These are phyloP conservation scores for Mycena pura DNA, from an alignment of 768 basidiomycete species.

Conservation along the genomic window DNA sequence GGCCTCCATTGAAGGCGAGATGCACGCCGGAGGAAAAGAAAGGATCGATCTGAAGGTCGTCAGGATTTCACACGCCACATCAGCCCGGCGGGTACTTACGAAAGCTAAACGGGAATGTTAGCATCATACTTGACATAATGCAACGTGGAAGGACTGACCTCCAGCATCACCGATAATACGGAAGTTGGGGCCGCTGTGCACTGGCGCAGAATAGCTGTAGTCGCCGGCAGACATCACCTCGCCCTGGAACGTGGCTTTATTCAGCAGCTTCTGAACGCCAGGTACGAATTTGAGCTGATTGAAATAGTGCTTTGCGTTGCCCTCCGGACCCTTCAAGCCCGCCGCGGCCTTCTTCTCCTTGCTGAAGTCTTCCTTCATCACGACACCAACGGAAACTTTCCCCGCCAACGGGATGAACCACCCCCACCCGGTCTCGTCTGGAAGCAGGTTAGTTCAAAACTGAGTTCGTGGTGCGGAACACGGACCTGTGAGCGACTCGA, in stretches of 20 bases:
- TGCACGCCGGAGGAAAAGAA: conserved; percentile 31
- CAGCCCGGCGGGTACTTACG: background rate
- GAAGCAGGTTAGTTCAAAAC: background rate
- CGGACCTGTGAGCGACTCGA: conserved; percentile 50
- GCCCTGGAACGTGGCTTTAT: background rate
- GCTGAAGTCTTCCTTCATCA: conserved; percentile 39
- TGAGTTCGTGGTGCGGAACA: background rate
- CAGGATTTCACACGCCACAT: background rate
- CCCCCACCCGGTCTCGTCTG: conserved; percentile 48
- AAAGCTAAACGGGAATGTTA: background rate
- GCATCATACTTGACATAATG: background rate
- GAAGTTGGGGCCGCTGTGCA: conserved; percentile 2
- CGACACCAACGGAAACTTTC: conserved; percentile 44
- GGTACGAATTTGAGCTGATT: background rate
- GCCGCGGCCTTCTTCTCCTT: conserved; percentile 23
- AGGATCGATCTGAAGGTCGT: background rate
- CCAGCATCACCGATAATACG: conserved; percentile 15
- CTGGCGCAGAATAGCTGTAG: conserved; percentile 13
- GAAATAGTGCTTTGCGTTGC: background rate
- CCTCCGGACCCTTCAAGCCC: background rate
- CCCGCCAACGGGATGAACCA: conserved; percentile 47
- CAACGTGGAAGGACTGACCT: background rate
- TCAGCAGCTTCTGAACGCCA: background rate
- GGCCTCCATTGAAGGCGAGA: conserved; percentile 33
- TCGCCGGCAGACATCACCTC: conserved; percentile 1